Conservation (phyloP, 768 basidiomycete species). For the Butyriboletus loyo region DNA sequence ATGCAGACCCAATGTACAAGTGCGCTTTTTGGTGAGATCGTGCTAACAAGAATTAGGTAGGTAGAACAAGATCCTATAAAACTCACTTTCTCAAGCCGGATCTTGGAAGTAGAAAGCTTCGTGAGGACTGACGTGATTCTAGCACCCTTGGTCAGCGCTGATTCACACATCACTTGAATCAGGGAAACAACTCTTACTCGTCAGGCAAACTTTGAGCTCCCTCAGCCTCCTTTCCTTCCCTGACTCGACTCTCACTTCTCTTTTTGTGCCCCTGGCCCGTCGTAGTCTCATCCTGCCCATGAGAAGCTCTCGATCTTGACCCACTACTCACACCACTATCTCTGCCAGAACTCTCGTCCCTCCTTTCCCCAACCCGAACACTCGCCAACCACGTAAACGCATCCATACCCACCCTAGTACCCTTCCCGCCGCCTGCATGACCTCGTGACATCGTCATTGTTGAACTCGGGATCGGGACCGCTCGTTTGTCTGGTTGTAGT, state of each 20-base stretch:
- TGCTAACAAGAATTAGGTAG: slow-evolving; percentile 40
- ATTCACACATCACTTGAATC: neutral
- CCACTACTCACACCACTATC: slow-evolving; percentile 45
- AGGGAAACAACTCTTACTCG: slow-evolving; percentile 48
- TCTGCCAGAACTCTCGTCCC: slow-evolving; percentile 56
- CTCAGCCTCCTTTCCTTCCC: slow-evolving; percentile 33
- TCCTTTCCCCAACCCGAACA: slow-evolving; percentile 58
- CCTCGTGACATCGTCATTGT: slow-evolving; percentile 48
- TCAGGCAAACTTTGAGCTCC: slow-evolving; percentile 60
- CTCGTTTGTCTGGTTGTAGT: slow-evolving; percentile 14
- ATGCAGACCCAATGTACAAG: slow-evolving; percentile 81
- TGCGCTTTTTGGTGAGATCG: slow-evolving; percentile 68
- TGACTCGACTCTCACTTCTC: slow-evolving; percentile 46
- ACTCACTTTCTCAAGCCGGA: slow-evolving; percentile 81
- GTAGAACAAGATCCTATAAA: neutral
- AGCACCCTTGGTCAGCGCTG: neutral
- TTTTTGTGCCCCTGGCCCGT: slow-evolving; percentile 23
- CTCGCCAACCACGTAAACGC: slow-evolving; percentile 69
- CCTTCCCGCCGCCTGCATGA: slow-evolving; percentile 44
- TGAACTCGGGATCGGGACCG: slow-evolving; percentile 24
- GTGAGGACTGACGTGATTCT: slow-evolving; percentile 75
- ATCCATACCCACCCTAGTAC: slow-evolving; percentile 64
- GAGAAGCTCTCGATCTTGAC: slow-evolving; percentile 42
- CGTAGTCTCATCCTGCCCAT: slow-evolving; percentile 14
- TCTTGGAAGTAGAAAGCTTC: slow-evolving; percentile 61